Conservation (phyloP, 208 protist species). For the Sergeia podlipaevii region DNA sequence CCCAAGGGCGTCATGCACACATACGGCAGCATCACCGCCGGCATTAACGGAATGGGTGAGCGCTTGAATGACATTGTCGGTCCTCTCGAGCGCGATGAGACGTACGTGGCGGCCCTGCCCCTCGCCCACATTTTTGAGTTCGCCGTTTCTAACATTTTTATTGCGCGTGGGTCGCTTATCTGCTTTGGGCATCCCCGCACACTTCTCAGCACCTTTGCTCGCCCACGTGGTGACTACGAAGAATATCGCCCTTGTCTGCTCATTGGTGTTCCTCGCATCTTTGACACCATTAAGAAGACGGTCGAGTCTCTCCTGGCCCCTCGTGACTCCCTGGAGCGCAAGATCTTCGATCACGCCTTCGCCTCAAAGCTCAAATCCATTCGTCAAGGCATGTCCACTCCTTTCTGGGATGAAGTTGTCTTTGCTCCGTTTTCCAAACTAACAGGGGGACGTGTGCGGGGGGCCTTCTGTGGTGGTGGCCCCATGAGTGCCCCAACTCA, state of each 20-base stretch:
- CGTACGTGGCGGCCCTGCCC: slow-evolving; percentile 54
- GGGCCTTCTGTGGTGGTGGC: slow-evolving; percentile 36
- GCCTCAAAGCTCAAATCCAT: slow-evolving; percentile 18
- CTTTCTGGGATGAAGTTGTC: slow-evolving; percentile 43
- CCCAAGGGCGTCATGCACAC: slow-evolving; percentile 65
- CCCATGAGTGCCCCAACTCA: slow-evolving; percentile 27
- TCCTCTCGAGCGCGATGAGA: slow-evolving; percentile 27
- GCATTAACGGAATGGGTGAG: slow-evolving; percentile 11
- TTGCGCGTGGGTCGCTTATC: slow-evolving; percentile 22
- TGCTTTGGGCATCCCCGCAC: slow-evolving; percentile 38
- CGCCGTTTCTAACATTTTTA: slow-evolving; percentile 29
- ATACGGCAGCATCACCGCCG: slow-evolving; percentile 25
- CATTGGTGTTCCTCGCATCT: slow-evolving; percentile 49
- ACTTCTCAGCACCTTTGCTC: slow-evolving; percentile 15
- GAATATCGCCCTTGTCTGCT: slow-evolving; percentile 45
- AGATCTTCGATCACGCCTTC: slow-evolving; percentile 41
- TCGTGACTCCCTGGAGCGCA: slow-evolving; percentile 13
- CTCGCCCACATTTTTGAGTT: slow-evolving; percentile 75
- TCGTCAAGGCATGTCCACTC: slow-evolving; percentile 24
- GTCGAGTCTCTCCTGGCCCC: slow-evolving; percentile 23
- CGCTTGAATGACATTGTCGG: slow-evolving; percentile 20
- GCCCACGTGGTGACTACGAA: slow-evolving; percentile 31
- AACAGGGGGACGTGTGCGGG: slow-evolving; percentile 30
- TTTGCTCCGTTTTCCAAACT: slow-evolving; percentile 26
- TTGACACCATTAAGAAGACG: slow-evolving; percentile 45